Conservation (phyloP, 345 rosid genomes). For the Turnera subulata region DNA sequence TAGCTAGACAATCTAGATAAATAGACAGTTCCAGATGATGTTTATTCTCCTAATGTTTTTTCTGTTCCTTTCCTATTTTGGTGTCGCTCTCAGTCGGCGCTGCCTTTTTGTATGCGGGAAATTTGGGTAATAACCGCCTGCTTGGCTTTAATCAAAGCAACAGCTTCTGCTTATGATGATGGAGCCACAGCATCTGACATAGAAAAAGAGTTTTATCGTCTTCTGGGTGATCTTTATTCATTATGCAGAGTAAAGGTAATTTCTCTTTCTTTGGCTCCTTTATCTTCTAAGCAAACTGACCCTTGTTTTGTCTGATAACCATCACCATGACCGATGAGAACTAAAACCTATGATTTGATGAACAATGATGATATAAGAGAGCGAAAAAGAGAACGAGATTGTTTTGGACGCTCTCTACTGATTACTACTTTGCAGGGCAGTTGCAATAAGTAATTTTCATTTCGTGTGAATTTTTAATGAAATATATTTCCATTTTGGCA, state of each 20-base stretch:
- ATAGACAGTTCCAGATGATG: not conserved
- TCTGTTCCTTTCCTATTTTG: slow-evolving; percentile 15
- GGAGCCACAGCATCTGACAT: slow-evolving; percentile 64
- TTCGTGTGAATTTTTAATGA: slow-evolving; percentile 13
- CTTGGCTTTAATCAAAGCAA: slow-evolving; percentile 63
- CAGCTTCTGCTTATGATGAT: slow-evolving; percentile 61
- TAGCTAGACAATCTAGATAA: too few relatives aligned
- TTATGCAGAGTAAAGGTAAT: slow-evolving; percentile 85
- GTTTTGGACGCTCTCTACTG: not conserved
- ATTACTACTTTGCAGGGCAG: not conserved
- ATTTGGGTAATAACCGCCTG: slow-evolving; percentile 95
- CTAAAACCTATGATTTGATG: too few relatives aligned
- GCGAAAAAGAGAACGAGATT: not conserved
- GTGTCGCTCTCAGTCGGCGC: slow-evolving; percentile 38
- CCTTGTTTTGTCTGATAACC: not conserved
- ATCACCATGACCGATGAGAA: too few relatives aligned
- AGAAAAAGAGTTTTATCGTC: slow-evolving; percentile 89
- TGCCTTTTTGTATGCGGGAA: slow-evolving; percentile 86
- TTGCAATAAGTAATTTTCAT: not conserved
- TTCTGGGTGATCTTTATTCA: slow-evolving; percentile 93
- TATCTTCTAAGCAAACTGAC: not conserved
- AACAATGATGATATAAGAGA: too few relatives aligned
- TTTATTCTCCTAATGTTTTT: slow-evolving; percentile 19
- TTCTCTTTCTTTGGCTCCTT: slow-evolving; percentile 10
- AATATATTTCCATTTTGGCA: slow-evolving; percentile 40